Evolutionary conservation across 306 rosid genomes (phyloP).

Genomic region (Echinosophora koreensis): DNA sequence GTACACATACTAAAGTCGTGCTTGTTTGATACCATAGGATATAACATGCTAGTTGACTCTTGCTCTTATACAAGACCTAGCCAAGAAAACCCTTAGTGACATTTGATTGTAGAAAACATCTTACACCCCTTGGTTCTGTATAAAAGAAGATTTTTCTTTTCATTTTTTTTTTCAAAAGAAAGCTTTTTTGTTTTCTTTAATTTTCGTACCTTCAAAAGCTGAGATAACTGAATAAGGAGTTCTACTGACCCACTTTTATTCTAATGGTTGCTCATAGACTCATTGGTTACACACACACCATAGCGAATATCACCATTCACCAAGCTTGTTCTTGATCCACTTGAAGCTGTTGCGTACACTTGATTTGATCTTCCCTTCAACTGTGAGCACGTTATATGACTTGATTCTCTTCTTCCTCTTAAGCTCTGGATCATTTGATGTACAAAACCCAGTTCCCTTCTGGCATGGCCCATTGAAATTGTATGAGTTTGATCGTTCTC

Average conservation of each 20-base stretch:
- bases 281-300: slow-evolving; percentile 45
- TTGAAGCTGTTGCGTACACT: slow-evolving; percentile 72
- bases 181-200: neutral
- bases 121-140: neutral
- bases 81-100: slow-evolving; percentile 4
- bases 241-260: neutral
- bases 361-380: slow-evolving; percentile 71
- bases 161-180: neutral
- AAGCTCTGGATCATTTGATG: slow-evolving; percentile 71
- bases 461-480: slow-evolving; percentile 72
- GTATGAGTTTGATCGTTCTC: slow-evolving; percentile 63
- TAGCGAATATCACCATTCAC: slow-evolving; percentile 58
- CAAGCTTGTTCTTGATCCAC: slow-evolving; percentile 86
- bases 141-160: neutral
- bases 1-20: slow-evolving; percentile 7
- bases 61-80: slow-evolving; percentile 16
- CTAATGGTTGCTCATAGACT: neutral
- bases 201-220: slow-evolving; percentile 40
- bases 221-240: neutral
- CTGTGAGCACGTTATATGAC: slow-evolving; percentile 61
- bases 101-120: slow-evolving; percentile 7
- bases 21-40: neutral
- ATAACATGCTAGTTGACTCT: neutral
- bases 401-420: slow-evolving; percentile 84
- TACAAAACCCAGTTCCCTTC: slow-evolving; percentile 62